These are phyloP conservation scores for Saccharomycopsis crataegensis DNA, from an alignment of 1,139 yeast species.

Conservation along the genomic window DNA sequence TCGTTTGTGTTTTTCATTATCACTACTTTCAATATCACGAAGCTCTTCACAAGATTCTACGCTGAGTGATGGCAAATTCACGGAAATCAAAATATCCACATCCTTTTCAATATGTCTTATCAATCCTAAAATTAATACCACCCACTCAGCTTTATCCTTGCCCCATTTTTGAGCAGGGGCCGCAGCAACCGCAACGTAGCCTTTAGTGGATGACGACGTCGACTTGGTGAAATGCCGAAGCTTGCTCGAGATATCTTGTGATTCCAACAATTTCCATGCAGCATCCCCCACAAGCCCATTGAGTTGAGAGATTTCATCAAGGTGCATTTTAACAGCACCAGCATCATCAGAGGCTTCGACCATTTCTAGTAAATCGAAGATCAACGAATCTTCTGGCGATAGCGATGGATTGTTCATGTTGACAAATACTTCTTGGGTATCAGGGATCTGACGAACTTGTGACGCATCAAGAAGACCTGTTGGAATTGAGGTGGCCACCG, in stretches of 20 bases:
- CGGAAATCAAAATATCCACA: slow-evolving; percentile 59
- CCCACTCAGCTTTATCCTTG: slow-evolving; percentile 29
- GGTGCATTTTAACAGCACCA: slow-evolving; percentile 34
- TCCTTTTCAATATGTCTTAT: slow-evolving; percentile 42
- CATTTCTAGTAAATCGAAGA: slow-evolving; percentile 63
- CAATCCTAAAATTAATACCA: slow-evolving; percentile 45
- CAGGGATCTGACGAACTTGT: slow-evolving; percentile 69
- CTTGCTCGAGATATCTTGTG: slow-evolving; percentile 2
- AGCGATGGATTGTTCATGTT: slow-evolving; percentile 28
- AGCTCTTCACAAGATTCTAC: slow-evolving; percentile 9
- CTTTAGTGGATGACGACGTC: slow-evolving; percentile 12
- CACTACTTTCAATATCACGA: slow-evolving; percentile 14
- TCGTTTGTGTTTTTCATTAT: slow-evolving; percentile 22
- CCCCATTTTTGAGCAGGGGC: slow-evolving; percentile 46
- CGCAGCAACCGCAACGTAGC: slow-evolving; percentile 27
- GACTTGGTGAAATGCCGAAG: slow-evolving; percentile 1
- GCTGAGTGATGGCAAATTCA: slow-evolving; percentile 41
- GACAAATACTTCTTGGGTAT: slow-evolving; percentile 76
- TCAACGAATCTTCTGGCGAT: slow-evolving; percentile 49
- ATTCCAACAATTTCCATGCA: not conserved
- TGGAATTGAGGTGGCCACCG: slow-evolving; percentile 52
- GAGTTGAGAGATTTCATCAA: slow-evolving; percentile 33
- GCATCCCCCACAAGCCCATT: slow-evolving; percentile 21
- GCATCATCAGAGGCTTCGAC: slow-evolving; percentile 33
- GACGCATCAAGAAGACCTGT: slow-evolving; percentile 62